Percentiles rank a stretch among this genome's conserved stretches.
Conservation (phyloP, 2,329 filamentous ascomycete species). For the Xylaria arbuscula region DNA sequence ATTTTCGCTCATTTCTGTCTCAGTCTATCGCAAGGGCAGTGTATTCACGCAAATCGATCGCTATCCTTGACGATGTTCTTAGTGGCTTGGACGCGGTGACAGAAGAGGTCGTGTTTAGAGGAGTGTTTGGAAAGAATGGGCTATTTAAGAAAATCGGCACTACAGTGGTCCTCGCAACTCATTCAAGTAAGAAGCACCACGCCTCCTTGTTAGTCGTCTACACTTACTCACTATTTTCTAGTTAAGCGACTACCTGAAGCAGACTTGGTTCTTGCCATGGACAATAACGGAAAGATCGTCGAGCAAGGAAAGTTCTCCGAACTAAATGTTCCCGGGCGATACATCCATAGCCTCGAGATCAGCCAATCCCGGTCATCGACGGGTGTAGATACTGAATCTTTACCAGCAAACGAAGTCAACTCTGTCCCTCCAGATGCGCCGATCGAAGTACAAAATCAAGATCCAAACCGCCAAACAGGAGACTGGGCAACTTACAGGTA, state of each 20-base stretch:
- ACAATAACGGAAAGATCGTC: constrained; percentile 21
- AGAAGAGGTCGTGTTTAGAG: constrained; percentile 17
- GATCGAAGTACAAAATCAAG: constrained; percentile 2
- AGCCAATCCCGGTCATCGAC: neutral
- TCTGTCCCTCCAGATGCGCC: neutral
- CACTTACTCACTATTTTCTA: constrained; percentile 3
- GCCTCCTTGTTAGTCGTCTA: neutral
- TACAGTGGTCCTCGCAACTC: constrained; percentile 33
- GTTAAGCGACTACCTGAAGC: constrained; percentile 24
- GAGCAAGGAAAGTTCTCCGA: constrained; percentile 28
- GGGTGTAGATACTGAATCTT: neutral
- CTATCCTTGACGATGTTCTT: constrained; percentile 31
- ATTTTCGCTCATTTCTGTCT: neutral
- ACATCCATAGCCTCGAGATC: constrained; percentile 31
- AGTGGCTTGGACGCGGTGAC: constrained; percentile 29
- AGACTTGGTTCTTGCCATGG: constrained; percentile 27
- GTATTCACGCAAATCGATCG: constrained; percentile 23
- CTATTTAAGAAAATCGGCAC: constrained; percentile 18
- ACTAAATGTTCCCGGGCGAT: constrained; percentile 22
- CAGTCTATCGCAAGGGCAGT: constrained; percentile 33
- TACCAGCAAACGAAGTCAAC: neutral
- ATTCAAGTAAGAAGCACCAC: constrained; percentile 19
- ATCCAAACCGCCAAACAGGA: constrained; percentile 30
- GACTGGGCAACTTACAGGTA: constrained; percentile 35
- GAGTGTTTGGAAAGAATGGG: constrained; percentile 24